Evolutionary conservation across 192 early-diverging fungal genomes (phyloP).

Genomic region (Phlyctochytrium arcticum): DNA sequence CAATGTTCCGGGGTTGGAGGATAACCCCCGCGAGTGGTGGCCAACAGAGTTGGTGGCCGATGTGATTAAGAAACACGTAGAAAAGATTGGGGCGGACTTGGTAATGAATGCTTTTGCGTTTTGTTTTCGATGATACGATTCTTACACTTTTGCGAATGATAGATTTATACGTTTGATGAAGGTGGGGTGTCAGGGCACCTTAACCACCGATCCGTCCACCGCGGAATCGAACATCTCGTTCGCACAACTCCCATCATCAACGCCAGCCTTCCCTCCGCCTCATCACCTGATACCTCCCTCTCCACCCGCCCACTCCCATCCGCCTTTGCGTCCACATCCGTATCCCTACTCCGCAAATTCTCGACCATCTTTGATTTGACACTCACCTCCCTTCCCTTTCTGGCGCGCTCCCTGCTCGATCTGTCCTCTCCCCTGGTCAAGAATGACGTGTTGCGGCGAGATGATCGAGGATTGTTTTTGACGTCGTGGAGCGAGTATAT

Average conservation of each 20-base stretch:
- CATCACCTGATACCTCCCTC: neutral
- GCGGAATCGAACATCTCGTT: slow-evolving; percentile 46
- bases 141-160: slow-evolving; percentile 1
- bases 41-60: slow-evolving; percentile 21
- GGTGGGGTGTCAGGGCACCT: slow-evolving; percentile 82
- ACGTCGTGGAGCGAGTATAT: slow-evolving; percentile 1
- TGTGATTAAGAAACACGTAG: slow-evolving; percentile 24
- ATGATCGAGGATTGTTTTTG: slow-evolving; percentile 18
- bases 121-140: too few relatives aligned
- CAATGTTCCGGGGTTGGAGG: slow-evolving; percentile 60
- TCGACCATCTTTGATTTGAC: slow-evolving; percentile 46
- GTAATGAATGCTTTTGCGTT: too few relatives aligned
- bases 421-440: neutral
- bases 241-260: neutral
- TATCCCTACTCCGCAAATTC: slow-evolving; percentile 49
- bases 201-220: slow-evolving; percentile 80
- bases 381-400: slow-evolving; percentile 25
- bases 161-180: slow-evolving; percentile 85
- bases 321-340: slow-evolving; percentile 36
- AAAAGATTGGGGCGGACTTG: slow-evolving; percentile 12
- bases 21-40: slow-evolving; percentile 47
- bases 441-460: neutral
- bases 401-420: slow-evolving; percentile 12
- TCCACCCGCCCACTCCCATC: slow-evolving; percentile 34
- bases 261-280: neutral